Evolutionary conservation across 1,139 yeast species (phyloP), one percentile per base, ranked within the genome.

Genomic region (Pichia sp.): DNA sequence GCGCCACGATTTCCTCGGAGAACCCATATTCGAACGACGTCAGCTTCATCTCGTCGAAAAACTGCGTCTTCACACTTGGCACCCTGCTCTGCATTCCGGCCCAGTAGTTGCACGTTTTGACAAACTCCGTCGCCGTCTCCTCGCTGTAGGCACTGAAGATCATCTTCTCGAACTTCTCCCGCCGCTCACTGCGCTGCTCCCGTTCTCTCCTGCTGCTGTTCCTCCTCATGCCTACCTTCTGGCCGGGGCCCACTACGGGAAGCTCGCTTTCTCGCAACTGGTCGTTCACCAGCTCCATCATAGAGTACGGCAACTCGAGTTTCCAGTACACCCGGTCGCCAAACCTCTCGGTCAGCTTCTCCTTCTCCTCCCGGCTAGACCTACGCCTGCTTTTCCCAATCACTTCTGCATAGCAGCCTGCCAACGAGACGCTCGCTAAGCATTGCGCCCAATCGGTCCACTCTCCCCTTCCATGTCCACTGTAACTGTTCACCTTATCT

Each of bases 31-130:
- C 52, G 29, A 41, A 10, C 29, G 52, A 49, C 11, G 52, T 44
- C 16, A 49, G 3, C 48, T 23, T 30, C 42, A 46, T 34, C 38
- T 46, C 49, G 29, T 46, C 49, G 15, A 46, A 34, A 15, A 46
- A 46, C 40, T 32, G 41, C 26, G 32, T 46, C 29, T 31, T 19
- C 13, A 46, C 40, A 30, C 34, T 32, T 13, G 52, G 52, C n/a
- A 45, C 44, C 26, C 26, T 42, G 15, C 56, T 38, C 40, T 58
- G 31, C 34, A 34, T 59, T 6, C 62, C 58, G 30, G 79, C 80
- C 97, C 96, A 90, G 4, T 88, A 90, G 70, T 90, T 90, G 70
- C 95, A 85, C 2, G 93, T 80, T 62, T 85, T 81, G 38, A 87
- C 81, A 67, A 82, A 89, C 65, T 84, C 89, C 50, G 76, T 73